A percentile compares a stretch with the other conserved stretches of the same genome.
These are phyloP conservation scores for Pouteria campechiana DNA, from an alignment of 179 eudicot species.

Conservation along the genomic window DNA sequence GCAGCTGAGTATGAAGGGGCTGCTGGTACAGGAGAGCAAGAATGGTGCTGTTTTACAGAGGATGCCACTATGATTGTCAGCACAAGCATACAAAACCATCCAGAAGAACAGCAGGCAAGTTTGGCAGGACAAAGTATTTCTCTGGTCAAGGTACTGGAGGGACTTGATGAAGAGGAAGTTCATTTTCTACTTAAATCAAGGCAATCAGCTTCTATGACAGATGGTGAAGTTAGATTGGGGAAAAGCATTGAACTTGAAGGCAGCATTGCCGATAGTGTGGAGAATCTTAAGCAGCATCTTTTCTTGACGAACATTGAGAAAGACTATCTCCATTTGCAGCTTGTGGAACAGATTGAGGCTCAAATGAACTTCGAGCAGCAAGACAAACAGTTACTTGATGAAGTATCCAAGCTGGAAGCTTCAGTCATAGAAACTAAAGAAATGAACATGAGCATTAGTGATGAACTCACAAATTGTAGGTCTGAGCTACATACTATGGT, in stretches of 20 bases:
- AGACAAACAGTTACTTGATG: constrained; percentile 20
- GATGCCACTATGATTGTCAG: no score
- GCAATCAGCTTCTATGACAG: constrained; percentile 6
- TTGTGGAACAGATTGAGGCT: constrained; percentile 29
- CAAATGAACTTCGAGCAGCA: constrained; percentile 16
- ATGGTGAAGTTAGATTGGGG: not conserved
- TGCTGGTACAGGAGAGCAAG: no score
- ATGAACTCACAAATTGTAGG: constrained; percentile 50
- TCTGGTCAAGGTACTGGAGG: constrained; percentile 30
- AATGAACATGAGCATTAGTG: constrained; percentile 35
- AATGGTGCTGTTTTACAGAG: no score
- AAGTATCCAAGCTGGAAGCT: constrained; percentile 19
- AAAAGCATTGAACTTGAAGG: no score
- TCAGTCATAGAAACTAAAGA: constrained; percentile 29
- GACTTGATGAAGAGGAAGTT: constrained; percentile 48
- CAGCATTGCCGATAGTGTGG: constrained; percentile 21
- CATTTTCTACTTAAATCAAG: constrained; percentile 37
- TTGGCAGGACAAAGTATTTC: no score
- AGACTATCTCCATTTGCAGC: constrained; percentile 39
- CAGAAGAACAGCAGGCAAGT: no score
- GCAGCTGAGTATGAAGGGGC: no score
- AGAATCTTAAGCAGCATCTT: constrained; percentile 51
- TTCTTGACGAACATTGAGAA: constrained; percentile 42
- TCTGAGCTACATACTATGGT: constrained; percentile 43
- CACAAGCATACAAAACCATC: no score